Evolutionary conservation across 345 rosid genomes (phyloP).

Genomic region (Populus simonii): DNA sequence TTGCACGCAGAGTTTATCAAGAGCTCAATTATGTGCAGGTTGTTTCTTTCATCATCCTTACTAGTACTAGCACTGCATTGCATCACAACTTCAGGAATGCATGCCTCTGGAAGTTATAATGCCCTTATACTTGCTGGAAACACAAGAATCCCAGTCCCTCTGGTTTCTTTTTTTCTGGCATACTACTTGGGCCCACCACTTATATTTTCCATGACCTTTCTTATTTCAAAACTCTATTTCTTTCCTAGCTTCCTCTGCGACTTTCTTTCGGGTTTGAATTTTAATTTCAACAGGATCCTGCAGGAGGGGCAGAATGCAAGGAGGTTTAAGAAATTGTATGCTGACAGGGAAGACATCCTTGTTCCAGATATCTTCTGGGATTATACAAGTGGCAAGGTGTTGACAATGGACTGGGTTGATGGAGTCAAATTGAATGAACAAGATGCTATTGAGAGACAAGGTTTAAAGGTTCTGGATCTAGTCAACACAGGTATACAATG

Average conservation of each 20-base stretch:
- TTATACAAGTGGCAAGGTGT: slow-evolving; percentile 80
- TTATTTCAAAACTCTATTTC: not conserved
- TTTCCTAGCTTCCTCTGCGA: slow-evolving; percentile 10
- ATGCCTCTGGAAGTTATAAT: not conserved
- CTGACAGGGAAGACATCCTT: slow-evolving; percentile 85
- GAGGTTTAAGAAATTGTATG: slow-evolving; percentile 86
- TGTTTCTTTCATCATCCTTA: slow-evolving; percentile 25
- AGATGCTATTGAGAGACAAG: slow-evolving; percentile 85
- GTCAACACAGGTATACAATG: slow-evolving; percentile 95
- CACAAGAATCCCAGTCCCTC: not conserved
- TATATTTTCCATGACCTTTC: not conserved
- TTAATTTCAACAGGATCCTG: slow-evolving; percentile 55
- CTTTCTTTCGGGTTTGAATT: slow-evolving; percentile 40
- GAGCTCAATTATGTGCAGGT: slow-evolving; percentile 96
- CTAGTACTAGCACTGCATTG: not conserved
- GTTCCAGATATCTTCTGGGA: slow-evolving; percentile 99
- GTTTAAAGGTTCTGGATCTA: slow-evolving; percentile 90
- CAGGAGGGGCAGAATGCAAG: slow-evolving; percentile 98
- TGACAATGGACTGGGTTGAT: slow-evolving; percentile 97
- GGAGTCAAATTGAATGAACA: slow-evolving; percentile 91
- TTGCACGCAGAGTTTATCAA: slow-evolving; percentile 85
- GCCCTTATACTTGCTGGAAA: not conserved
- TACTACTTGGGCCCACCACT: not conserved
- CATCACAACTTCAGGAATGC: not conserved
- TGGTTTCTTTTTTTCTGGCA: not conserved